These are phyloP conservation scores for Mycena pura DNA, from an alignment of 768 basidiomycete genomes.

Conservation along the genomic window DNA sequence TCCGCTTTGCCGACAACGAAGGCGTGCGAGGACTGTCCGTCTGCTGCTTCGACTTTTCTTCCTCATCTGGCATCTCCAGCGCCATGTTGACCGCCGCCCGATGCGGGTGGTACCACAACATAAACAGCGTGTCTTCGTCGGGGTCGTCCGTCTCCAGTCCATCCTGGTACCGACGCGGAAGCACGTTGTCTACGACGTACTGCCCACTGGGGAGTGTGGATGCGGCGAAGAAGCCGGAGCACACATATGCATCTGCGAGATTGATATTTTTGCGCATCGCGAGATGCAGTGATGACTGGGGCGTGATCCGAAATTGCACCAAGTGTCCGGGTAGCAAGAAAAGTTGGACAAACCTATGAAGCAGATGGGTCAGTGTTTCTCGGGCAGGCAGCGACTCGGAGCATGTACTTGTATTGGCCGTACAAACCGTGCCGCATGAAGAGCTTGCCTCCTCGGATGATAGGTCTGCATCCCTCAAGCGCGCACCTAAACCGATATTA, in stretches of 20 bases:
- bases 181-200: slow-evolving; percentile 57
- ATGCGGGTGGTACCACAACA: slow-evolving; percentile 71
- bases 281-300: slow-evolving; percentile 61
- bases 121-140: slow-evolving; percentile 88
- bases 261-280: slow-evolving; percentile 61
- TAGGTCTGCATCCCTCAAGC: slow-evolving; percentile 77
- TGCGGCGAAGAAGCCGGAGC: slow-evolving; percentile 85
- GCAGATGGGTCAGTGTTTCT: slow-evolving; percentile 1
- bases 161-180: slow-evolving; percentile 84
- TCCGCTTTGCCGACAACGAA: slow-evolving; percentile 61
- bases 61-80: slow-evolving; percentile 34
- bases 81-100: slow-evolving; percentile 23
- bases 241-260: slow-evolving; percentile 79
- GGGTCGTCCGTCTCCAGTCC: slow-evolving; percentile 88
- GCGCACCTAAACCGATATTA: slow-evolving; percentile 52
- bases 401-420: slow-evolving; percentile 86
- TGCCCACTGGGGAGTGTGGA: slow-evolving; percentile 69
- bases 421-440: slow-evolving; percentile 73
- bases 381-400: slow-evolving; percentile 38
- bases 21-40: slow-evolving; percentile 48
- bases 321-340: slow-evolving; percentile 80
- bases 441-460: slow-evolving; percentile 75
- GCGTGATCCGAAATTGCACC: slow-evolving; percentile 71
- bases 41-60: slow-evolving; percentile 28
- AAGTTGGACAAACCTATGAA: slow-evolving; percentile 67